Base-by-base conservation (phyloP, 2,329 filamentous ascomycete genomes). In the Aspergillus oerlinghausenensis region DNA sequence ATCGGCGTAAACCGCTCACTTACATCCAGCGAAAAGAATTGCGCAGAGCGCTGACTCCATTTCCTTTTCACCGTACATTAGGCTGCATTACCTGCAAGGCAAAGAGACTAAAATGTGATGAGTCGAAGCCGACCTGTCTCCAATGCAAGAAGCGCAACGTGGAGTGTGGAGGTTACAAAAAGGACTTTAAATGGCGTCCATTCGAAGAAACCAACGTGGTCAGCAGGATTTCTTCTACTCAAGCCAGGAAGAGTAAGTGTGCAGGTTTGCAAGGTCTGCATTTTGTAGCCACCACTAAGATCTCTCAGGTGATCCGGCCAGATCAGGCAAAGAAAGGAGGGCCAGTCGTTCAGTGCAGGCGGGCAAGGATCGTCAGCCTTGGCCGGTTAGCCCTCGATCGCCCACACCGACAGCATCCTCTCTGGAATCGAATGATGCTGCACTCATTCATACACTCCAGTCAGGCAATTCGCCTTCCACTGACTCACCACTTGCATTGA, bases 81-180 rank as follows among this genome's bases (percentile, higher is more conserved):
- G 87, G 87, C 62, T 90, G 87, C 73, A 80, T 85, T 63, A 89
- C 87, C 54, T 90, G 87, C 77, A 90, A 89, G 74, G 80, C 83
- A 60, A 89, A 89, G 73, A 79, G 87, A 57, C 75, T 90, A 53
- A 90, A 89, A 74, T 90, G 87, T 73, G 87, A 89, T 70, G 87
- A 90, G 75, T 84, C 82, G 49, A 88, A 89, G 63, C 87, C 87
- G 0, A 80, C 78, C 23, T 89, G 87, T 65, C 77, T 83, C 57
- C 86, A 89, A 74, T 89, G 87, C 67, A 78, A 83, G 49, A 83
- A 83, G 63, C 79, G 87, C 53, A 84, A 82, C 60, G 86, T 89
- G 23, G 70, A 76, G 3, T 90, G 87, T 67, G 87, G 86, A 57
- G 87, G 87, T 38, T 90, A 89, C 73, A 88, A 85, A 71, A 90